phyloP scores from a whole-genome alignment of 2,329 filamentous ascomycete genomes.

The Paraphaeosphaeria sporulosa region DNA sequence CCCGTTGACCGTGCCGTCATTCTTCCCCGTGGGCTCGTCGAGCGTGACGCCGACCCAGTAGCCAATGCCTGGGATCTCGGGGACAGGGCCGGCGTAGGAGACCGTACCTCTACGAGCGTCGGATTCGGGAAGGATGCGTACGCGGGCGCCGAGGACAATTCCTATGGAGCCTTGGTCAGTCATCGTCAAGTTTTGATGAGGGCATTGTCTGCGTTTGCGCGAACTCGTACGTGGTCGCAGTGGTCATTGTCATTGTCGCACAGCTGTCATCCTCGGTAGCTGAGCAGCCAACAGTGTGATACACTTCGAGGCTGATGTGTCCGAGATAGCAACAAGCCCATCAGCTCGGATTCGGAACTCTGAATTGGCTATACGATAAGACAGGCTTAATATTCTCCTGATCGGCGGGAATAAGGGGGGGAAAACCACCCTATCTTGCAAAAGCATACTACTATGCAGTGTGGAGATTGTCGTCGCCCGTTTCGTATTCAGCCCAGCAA shows the following conservation, averaged over 20 bases:
- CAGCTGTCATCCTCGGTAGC: background rate
- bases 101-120: conserved; percentile 75
- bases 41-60: conserved; percentile 76
- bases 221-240: conserved; percentile 1
- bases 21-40: conserved; percentile 83
- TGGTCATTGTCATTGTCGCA: background rate
- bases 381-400: background rate
- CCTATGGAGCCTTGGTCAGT: conserved; percentile 27
- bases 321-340: background rate
- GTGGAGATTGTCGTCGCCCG: background rate
- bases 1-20: conserved; percentile 75
- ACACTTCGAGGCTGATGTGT: background rate
- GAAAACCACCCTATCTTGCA: background rate
- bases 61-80: conserved; percentile 72
- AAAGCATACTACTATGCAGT: background rate
- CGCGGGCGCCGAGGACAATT: conserved; percentile 35
- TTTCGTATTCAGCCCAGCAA: background rate
- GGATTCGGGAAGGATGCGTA: conserved; percentile 63
- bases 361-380: background rate
- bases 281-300: background rate
- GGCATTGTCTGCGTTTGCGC: background rate
- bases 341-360: background rate
- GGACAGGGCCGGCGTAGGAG: conserved; percentile 75
- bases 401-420: background rate
- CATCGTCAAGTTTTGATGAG: background rate